Evolutionary conservation across 2,329 filamentous ascomycete species (phyloP).

Genomic region (Ciborinia camelliae): DNA sequence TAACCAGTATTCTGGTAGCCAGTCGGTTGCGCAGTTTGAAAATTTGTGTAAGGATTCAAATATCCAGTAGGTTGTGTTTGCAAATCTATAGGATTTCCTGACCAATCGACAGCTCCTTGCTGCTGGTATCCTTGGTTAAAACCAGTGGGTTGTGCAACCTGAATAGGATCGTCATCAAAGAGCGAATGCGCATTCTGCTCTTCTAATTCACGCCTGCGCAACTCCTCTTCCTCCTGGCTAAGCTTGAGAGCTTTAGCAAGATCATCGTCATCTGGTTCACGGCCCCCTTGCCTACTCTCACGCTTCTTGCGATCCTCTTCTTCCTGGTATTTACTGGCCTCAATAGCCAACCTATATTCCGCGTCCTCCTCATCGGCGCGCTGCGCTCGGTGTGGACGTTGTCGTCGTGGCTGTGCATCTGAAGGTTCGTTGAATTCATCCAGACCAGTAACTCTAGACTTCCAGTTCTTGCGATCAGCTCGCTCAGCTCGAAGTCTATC

Average conservation of each 20-base stretch:
- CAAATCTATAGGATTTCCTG: conserved; percentile 89
- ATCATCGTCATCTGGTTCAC: conserved; percentile 69
- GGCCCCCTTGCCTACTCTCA: conserved; percentile 51
- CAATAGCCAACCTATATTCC: conserved; percentile 85
- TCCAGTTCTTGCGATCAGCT: conserved; percentile 91
- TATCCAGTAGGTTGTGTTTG: conserved; percentile 80
- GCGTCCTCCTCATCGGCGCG: conserved; percentile 77
- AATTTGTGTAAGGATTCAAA: conserved; percentile 54
- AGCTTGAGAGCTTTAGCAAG: conserved; percentile 92
- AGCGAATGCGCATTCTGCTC: conserved; percentile 79
- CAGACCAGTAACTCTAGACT: conserved; percentile 89
- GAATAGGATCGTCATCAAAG: conserved; percentile 74
- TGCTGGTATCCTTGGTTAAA: conserved; percentile 98
- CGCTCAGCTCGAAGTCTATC: conserved; percentile 87
- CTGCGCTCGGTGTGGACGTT: conserved; percentile 47
- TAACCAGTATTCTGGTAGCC: conserved; percentile 65
- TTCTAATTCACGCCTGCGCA: conserved; percentile 81
- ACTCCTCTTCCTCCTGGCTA: conserved; percentile 90
- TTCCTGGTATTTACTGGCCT: conserved; percentile 92
- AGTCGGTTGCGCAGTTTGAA: conserved; percentile 51
- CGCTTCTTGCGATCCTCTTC: conserved; percentile 83
- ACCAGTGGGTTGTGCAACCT: conserved; percentile 66
- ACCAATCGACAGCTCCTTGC: conserved; percentile 93
- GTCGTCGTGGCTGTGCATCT: conserved; percentile 42
- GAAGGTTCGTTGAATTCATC: conserved; percentile 67